Evolutionary conservation across 352 stramenopile genomes (phyloP).

Genomic region (Nothophytophthora sp.): DNA sequence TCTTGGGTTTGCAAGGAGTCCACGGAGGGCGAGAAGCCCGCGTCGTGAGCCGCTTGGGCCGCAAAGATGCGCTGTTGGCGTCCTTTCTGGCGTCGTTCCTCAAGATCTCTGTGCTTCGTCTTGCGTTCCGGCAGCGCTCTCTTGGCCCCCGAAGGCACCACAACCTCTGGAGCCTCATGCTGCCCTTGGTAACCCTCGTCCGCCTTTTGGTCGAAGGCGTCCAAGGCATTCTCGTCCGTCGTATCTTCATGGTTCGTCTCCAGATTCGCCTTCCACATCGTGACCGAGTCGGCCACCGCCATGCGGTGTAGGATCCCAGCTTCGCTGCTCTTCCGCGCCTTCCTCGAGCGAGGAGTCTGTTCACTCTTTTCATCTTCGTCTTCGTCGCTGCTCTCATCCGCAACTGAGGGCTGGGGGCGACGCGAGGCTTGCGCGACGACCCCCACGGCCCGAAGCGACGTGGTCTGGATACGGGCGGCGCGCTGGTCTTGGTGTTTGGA

Average conservation of each 20-base stretch:
- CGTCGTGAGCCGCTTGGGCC: conserved; percentile 18
- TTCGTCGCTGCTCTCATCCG: conserved; percentile 1
- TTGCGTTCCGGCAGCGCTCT: conserved; percentile 60
- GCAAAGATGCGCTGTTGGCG: conserved; percentile 48
- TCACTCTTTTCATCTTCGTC: conserved; percentile 8
- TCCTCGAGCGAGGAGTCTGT: conserved; percentile 15
- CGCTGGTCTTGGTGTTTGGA: conserved; percentile 57
- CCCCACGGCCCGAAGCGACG: conserved; percentile 39
- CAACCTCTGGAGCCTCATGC: neutral
- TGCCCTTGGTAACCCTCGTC: conserved; percentile 8
- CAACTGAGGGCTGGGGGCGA: neutral
- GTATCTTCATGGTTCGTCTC: conserved; percentile 53
- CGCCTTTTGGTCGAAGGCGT: neutral
- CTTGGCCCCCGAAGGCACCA: conserved; percentile 11
- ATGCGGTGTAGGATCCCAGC: conserved; percentile 56
- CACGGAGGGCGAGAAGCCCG: neutral
- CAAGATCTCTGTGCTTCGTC: conserved; percentile 58
- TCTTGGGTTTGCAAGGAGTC: conserved; percentile 9
- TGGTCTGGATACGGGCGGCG: conserved; percentile 48
- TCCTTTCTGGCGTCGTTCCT: conserved; percentile 56
- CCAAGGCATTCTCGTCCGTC: conserved; percentile 2
- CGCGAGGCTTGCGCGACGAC: conserved; percentile 39
- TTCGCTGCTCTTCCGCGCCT: conserved; percentile 55
- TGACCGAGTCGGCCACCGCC: conserved; percentile 43
- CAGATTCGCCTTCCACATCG: conserved; percentile 53